Evolutionary conservation across 2,329 filamentous ascomycete genomes (phyloP).

Genomic region (Pezicula carpinea): DNA sequence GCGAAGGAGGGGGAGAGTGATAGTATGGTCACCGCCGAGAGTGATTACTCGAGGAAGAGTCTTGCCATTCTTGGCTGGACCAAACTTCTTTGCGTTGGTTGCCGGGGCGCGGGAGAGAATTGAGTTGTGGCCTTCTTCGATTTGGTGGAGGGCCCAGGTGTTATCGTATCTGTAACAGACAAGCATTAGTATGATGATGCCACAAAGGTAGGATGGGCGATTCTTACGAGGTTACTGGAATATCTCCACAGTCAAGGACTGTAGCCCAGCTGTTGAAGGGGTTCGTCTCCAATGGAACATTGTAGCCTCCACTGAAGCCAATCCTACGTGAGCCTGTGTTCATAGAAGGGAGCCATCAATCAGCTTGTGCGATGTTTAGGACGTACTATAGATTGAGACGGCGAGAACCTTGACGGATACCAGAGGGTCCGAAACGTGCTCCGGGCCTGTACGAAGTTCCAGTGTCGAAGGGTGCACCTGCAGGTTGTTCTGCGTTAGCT

Average conservation of each 20-base stretch:
- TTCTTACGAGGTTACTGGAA: conserved; percentile 75
- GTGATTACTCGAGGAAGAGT: conserved; percentile 80
- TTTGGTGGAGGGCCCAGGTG: conserved; percentile 74
- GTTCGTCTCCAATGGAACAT: conserved; percentile 74
- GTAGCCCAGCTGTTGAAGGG: conserved; percentile 79
- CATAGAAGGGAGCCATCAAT: conserved; percentile 10
- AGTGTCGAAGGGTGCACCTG: conserved; percentile 79
- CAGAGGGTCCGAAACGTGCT: conserved; percentile 78
- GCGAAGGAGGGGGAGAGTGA: conserved; percentile 54
- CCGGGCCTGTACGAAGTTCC: conserved; percentile 81
- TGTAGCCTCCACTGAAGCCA: conserved; percentile 71
- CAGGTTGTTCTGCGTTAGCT: neutral
- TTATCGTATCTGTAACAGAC: conserved; percentile 66
- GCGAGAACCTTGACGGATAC: conserved; percentile 81
- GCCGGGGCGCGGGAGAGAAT: conserved; percentile 67
- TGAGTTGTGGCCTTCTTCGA: conserved; percentile 77
- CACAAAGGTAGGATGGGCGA: neutral
- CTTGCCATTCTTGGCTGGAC: conserved; percentile 66
- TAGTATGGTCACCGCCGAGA: conserved; percentile 61
- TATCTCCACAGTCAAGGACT: conserved; percentile 78
- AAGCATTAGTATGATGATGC: conserved; percentile 2
- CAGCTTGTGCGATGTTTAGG: conserved; percentile 16
- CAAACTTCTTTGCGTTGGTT: conserved; percentile 62
- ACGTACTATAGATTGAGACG: conserved; percentile 82
- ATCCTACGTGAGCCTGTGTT: conserved; percentile 34